Percentiles rank a stretch among this genome's conserved stretches.
Conservation (phyloP, 2,329 filamentous ascomycete genomes). For the Ceratocystis cubensis region DNA sequence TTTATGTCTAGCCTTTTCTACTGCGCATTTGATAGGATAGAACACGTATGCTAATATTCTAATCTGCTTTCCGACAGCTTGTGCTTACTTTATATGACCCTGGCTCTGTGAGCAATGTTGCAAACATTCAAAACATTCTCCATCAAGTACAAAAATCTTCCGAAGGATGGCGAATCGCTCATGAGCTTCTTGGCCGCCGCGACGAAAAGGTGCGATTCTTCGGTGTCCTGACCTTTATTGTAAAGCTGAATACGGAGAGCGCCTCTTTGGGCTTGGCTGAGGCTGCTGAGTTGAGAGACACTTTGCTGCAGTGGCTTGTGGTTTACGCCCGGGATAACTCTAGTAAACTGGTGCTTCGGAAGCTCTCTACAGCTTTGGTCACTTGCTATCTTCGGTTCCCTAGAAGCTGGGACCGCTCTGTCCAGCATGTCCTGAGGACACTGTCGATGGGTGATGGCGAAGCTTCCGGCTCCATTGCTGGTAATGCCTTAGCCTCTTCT, state of each 20-base stretch:
- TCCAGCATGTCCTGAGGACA: conserved; percentile 48
- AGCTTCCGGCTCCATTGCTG: background rate
- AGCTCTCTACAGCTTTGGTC: conserved; percentile 64
- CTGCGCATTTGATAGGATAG: background rate
- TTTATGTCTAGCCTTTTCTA: background rate
- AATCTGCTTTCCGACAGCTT: conserved; percentile 27
- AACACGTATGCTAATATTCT: background rate
- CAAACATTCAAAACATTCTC: conserved; percentile 55
- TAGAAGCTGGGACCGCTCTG: conserved; percentile 50
- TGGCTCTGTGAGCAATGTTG: conserved; percentile 36
- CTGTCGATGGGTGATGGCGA: conserved; percentile 23
- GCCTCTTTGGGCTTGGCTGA: conserved; percentile 43
- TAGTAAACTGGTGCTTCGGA: conserved; percentile 52
- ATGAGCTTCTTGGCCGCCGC: conserved; percentile 55
- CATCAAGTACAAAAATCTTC: conserved; percentile 66
- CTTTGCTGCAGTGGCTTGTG: conserved; percentile 51
- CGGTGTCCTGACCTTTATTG: conserved; percentile 79
- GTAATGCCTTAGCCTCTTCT: background rate
- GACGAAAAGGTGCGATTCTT: conserved; percentile 79
- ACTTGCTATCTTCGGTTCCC: conserved; percentile 64
- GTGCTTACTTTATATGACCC: conserved; percentile 43
- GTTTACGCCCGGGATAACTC: conserved; percentile 39
- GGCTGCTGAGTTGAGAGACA: conserved; percentile 45
- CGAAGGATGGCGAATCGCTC: conserved; percentile 75
- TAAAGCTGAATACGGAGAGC: conserved; percentile 86